Conservation (phyloP, 106 monocot genomes). For the Dioscorea zingiberensis region DNA sequence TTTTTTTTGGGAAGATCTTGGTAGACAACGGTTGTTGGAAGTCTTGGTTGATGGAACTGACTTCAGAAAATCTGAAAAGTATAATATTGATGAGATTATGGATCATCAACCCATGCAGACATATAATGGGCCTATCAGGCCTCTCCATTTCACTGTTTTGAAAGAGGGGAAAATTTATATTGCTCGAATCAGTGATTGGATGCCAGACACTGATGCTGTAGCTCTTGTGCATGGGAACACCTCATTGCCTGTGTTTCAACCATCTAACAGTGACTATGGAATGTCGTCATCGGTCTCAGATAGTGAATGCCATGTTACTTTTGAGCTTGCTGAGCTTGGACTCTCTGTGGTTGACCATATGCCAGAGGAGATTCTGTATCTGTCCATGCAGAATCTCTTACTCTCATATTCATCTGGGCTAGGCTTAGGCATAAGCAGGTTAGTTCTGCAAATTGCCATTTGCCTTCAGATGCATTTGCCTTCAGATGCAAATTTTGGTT, state of each 20-base stretch:
- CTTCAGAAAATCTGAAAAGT: conserved; percentile 51
- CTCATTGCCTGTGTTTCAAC: conserved; percentile 24
- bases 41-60: conserved; percentile 75
- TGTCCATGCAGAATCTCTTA: conserved; percentile 66
- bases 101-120: conserved; percentile 53
- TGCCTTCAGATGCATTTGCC: too few species aligned
- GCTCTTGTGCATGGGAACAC: conserved; percentile 16
- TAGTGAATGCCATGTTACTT: conserved; percentile 72
- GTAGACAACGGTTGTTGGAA: conserved; percentile 61
- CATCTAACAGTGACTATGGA: conserved; percentile 42
- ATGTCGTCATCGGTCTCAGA: conserved; percentile 35
- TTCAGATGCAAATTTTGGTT: too few species aligned
- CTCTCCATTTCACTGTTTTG: conserved; percentile 46
- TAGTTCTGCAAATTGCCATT: conserved; percentile 7
- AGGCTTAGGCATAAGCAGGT: conserved; percentile 89
- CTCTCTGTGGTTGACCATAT: conserved; percentile 82
- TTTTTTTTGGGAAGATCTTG: conserved; percentile 95
- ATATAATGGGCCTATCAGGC: conserved; percentile 37
- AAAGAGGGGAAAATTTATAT: conserved; percentile 73
- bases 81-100: conserved; percentile 69
- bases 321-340: conserved; percentile 83
- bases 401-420: conserved; percentile 83
- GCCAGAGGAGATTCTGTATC: conserved; percentile 86
- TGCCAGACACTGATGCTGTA: conserved; percentile 50
- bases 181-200: conserved; percentile 74